Evolutionary conservation across 192 early-diverging fungal genomes (phyloP), one percentile per base, ranked within the genome.

Genomic region (Dimargaris verticillata): DNA sequence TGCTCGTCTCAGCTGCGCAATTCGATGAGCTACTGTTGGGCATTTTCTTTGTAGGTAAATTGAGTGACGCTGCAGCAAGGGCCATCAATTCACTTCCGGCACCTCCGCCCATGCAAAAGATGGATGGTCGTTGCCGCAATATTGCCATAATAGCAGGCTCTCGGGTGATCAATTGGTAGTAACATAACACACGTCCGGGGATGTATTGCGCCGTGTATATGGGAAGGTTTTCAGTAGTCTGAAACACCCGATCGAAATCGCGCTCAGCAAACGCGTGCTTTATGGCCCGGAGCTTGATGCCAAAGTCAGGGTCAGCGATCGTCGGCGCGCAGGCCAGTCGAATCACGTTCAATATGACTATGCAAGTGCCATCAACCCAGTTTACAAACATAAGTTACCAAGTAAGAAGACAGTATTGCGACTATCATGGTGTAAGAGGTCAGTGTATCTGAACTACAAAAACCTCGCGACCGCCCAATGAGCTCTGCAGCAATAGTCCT

Each of bases 151-250:
- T 57, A 41, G 72, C 63, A 0, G 71, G 63, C 57, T 75, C 62
- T 28, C 64, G 62, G 48, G 65, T 54, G 62, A 92, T 88, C 41
- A 93, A 64, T 53, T 85, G 74, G 51, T 78, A 84, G 68, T 93
- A 97, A 65, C 88, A 91, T 20, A 97, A 64, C 3, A 92, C 82
- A 20, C 93, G 82, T 7, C 83, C 81, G 1, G 91, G 86, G 28
- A 85, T 80, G 71, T 97, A 97, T 43, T 84, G 81, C 9, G 91
- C 86, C n/a, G 85, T 80, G 63, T 97, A 97, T 0, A 88, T 83
- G 7, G 85, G 77, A 10, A 93, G 66, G 47, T 88, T 85, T 25
- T 54, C 63, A 7, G 82, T 75, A 46, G 86, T 76, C 13, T 78
- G 80, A 66, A 96, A 96, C 28, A 96, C 89, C 1, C 76, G 79